A percentile compares a stretch with the other conserved stretches of the same genome.
Conservation (phyloP, 2,329 filamentous ascomycete species). For the Hypoxylon sp. region DNA sequence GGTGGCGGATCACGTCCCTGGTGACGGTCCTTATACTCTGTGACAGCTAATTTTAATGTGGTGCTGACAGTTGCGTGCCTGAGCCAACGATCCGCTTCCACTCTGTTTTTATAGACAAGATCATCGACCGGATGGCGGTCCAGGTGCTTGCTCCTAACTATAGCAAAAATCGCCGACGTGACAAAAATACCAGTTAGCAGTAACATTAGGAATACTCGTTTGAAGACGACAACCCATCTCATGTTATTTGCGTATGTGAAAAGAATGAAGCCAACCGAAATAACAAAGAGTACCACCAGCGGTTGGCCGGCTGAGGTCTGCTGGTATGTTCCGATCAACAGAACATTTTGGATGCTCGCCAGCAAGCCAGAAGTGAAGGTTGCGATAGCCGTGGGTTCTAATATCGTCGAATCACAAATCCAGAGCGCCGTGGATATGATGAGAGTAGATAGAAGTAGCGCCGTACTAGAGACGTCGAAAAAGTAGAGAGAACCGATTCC, state of each 20-base stretch:
- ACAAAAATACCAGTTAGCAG: constrained; percentile 59
- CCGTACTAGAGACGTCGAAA: constrained; percentile 66
- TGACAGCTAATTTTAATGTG: constrained; percentile 63
- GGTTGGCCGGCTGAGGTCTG: constrained; percentile 58
- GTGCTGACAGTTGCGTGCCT: constrained; percentile 63
- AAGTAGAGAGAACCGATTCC: constrained; percentile 63
- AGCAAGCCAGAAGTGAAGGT: constrained; percentile 61
- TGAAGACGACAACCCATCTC: constrained; percentile 61
- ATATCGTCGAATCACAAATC: constrained; percentile 63
- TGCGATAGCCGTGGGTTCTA: constrained; percentile 60
- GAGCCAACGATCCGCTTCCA: constrained; percentile 66
- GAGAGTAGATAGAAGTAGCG: constrained; percentile 62
- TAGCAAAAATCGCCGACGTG: constrained; percentile 57
- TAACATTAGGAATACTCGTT: constrained; percentile 59
- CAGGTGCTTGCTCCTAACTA: constrained; percentile 52
- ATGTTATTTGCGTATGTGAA: constrained; percentile 63
- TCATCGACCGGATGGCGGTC: constrained; percentile 64
- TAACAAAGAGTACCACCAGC: constrained; percentile 58
- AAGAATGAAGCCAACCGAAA: constrained; percentile 59
- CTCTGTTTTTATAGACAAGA: constrained; percentile 65
- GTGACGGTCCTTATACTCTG: constrained; percentile 67
- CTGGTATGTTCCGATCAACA: constrained; percentile 62
- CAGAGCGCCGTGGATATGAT: constrained; percentile 63
- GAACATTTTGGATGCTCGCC: constrained; percentile 56
- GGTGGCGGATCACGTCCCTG: constrained; percentile 81